Percentiles rank a stretch among this genome's conserved stretches.
Conservation (phyloP, 2,329 filamentous ascomycete genomes). For the Aspergillus viridinutans region DNA sequence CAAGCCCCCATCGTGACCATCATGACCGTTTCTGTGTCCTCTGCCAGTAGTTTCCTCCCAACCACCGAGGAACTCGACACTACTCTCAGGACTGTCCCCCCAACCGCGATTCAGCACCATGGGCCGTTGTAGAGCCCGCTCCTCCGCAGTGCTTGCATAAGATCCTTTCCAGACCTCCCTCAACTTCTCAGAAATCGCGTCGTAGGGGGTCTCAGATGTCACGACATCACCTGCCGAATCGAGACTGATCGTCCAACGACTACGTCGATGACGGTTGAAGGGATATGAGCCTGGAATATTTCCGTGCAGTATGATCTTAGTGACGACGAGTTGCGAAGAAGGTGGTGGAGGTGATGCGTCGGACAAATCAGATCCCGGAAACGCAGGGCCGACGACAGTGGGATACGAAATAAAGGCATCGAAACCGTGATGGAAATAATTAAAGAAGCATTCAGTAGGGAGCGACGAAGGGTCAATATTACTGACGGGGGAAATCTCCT, state of each 20-base stretch:
- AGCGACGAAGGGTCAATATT: conserved; percentile 56
- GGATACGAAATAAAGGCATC: conserved; percentile 86
- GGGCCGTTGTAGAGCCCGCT: conserved; percentile 51
- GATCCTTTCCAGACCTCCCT: conserved; percentile 65
- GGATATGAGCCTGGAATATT: conserved; percentile 95
- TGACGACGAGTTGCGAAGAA: conserved; percentile 69
- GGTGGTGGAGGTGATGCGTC: conserved; percentile 27
- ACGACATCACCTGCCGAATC: conserved; percentile 45
- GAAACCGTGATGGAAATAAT: conserved; percentile 95
- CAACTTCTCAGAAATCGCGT: conserved; percentile 65
- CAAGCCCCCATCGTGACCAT: conserved; percentile 49
- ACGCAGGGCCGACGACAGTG: conserved; percentile 58
- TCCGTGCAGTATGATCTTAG: conserved; percentile 87
- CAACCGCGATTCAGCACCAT: conserved; percentile 91
- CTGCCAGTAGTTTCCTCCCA: conserved; percentile 69
- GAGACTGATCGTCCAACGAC: conserved; percentile 72
- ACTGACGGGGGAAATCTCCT: conserved; percentile 51
- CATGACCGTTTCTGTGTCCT: conserved; percentile 41
- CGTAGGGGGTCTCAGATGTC: conserved; percentile 73
- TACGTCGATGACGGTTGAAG: conserved; percentile 89
- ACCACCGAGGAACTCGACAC: conserved; percentile 76
- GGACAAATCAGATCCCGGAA: conserved; percentile 48
- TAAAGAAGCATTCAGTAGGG: conserved; percentile 73
- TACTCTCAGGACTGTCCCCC: conserved; percentile 87
- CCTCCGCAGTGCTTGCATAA: conserved; percentile 55